These are phyloP conservation scores for Salvia splendens DNA, from an alignment of 257 asterid genomes.

Conservation along the genomic window DNA sequence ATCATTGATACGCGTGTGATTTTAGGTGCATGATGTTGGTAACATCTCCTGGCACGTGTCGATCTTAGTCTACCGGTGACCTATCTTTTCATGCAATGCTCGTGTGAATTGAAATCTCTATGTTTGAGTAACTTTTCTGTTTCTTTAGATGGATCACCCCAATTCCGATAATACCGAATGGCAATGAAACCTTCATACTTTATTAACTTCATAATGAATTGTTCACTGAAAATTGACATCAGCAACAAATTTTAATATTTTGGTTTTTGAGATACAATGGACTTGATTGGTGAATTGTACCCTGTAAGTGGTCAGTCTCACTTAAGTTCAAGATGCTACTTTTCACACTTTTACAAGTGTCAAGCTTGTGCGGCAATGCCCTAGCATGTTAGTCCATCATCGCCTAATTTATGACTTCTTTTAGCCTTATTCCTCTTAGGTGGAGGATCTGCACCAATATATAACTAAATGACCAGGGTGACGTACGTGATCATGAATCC, in stretches of 20 bases:
- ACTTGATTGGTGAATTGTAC: constrained; percentile 19
- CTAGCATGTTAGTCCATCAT: background rate
- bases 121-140: background rate
- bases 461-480: background rate
- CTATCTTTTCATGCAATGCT: background rate
- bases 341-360: constrained; percentile 10
- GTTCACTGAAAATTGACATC: background rate
- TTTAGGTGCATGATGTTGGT: constrained; percentile 4
- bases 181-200: background rate
- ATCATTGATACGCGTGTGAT: background rate
- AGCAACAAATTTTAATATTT: constrained; percentile 25
- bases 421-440: background rate
- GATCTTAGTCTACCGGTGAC: background rate
- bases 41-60: background rate
- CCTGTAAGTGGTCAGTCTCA: background rate
- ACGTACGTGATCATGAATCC: background rate
- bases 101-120: background rate
- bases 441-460: background rate
- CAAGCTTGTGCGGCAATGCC: constrained; percentile 5
- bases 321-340: constrained; percentile 12
- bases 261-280: constrained; percentile 5
- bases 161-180: background rate
- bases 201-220: background rate
- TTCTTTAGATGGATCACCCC: constrained; percentile 9
- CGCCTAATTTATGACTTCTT: background rate